These are phyloP conservation scores for Coprinellus micaceus DNA, from an alignment of 768 basidiomycete genomes.

Conservation along the genomic window DNA sequence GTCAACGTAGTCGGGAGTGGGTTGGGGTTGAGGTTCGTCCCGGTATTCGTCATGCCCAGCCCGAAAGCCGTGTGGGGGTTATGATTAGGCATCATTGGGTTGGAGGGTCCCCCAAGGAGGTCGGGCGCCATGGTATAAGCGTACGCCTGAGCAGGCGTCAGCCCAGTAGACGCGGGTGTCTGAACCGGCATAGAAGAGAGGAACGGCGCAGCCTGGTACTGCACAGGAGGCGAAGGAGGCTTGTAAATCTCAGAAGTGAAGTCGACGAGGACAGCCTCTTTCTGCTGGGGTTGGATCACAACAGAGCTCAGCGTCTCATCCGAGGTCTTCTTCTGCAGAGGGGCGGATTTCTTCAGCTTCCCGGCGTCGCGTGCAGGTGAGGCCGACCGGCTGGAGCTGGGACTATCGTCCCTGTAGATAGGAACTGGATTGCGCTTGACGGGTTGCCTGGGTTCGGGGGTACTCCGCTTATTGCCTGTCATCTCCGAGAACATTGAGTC, in stretches of 20 bases:
- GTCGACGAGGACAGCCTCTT: not conserved
- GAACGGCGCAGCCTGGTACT: not conserved
- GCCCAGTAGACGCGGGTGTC: not conserved
- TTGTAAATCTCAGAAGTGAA: not conserved
- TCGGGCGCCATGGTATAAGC: constrained; percentile 3
- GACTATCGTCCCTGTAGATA: not conserved
- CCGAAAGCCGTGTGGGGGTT: not conserved
- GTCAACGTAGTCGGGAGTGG: not conserved
- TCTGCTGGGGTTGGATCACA: constrained; percentile 4
- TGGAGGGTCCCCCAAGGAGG: not conserved
- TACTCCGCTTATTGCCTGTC: constrained; percentile 57
- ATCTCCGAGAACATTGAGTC: constrained; percentile 62
- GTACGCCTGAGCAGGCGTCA: constrained; percentile 9
- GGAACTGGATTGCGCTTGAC: constrained; percentile 40
- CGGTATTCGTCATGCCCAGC: not conserved
- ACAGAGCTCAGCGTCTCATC: constrained; percentile 8
- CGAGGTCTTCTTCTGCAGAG: not conserved
- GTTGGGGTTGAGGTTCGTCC: not conserved
- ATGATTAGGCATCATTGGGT: too few species aligned
- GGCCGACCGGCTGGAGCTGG: not conserved
- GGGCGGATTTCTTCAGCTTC: constrained; percentile 3
- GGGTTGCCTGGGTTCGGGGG: constrained; percentile 73
- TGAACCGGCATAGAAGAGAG: not conserved
- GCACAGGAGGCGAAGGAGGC: not conserved
- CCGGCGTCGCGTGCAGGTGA: constrained; percentile 1